Conservation (phyloP, 2,329 filamentous ascomycete genomes). For the Pestalotiopsis sp. region DNA sequence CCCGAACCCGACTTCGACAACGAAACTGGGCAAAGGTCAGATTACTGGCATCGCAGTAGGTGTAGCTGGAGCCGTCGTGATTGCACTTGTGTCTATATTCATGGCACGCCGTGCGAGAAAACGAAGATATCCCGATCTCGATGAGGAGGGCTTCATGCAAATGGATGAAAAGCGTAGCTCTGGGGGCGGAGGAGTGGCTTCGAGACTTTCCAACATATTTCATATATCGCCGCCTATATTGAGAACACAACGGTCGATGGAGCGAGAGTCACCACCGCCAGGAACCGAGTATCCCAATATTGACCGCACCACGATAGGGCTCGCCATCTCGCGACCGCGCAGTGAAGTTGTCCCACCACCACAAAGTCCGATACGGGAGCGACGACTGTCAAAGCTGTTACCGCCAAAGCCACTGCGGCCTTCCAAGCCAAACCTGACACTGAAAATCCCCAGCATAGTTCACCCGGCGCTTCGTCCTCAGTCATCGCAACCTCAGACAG, state of each 20-base stretch:
- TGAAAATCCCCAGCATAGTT: slow-evolving; percentile 35
- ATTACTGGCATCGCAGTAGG: slow-evolving; percentile 63
- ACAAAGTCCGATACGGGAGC: slow-evolving; percentile 26
- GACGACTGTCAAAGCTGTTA: slow-evolving; percentile 45
- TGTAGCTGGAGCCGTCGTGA: slow-evolving; percentile 47
- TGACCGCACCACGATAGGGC: slow-evolving; percentile 41
- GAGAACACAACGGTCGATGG: slow-evolving; percentile 26
- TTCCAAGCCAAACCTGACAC: slow-evolving; percentile 44
- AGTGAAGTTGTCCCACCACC: slow-evolving; percentile 21
- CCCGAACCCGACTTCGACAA: slow-evolving; percentile 19
- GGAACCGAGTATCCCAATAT: slow-evolving; percentile 12
- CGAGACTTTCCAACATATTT: slow-evolving; percentile 29
- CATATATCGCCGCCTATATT: slow-evolving; percentile 45
- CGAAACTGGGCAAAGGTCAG: slow-evolving; percentile 42
- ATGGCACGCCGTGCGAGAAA: slow-evolving; percentile 45
- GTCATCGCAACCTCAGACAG: slow-evolving; percentile 52
- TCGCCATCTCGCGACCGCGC: slow-evolving; percentile 44
- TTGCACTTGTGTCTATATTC: slow-evolving; percentile 52
- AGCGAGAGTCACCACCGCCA: slow-evolving; percentile 23
- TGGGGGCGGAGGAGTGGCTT: slow-evolving; percentile 12
- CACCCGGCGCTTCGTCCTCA: slow-evolving; percentile 27
- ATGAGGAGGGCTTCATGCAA: slow-evolving; percentile 41
- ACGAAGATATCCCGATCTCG: slow-evolving; percentile 37
- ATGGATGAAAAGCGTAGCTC: slow-evolving; percentile 39
- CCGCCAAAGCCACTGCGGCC: slow-evolving; percentile 38